Conservation (phyloP, 306 rosid genomes). For the Rosa chinensis region DNA sequence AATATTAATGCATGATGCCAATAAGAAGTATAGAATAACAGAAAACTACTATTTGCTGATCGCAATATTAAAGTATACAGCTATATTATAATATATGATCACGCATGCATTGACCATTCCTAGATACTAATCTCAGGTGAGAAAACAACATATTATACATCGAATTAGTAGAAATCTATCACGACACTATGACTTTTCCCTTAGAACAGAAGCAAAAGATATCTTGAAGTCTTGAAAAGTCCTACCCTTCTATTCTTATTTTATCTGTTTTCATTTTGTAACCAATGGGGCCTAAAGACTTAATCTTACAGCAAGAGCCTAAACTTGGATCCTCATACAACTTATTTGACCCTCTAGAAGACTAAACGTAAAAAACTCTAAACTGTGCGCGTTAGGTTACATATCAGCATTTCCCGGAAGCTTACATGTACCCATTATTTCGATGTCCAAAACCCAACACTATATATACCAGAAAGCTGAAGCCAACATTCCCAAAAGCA, state of each 20-base stretch:
- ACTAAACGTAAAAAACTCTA: neutral
- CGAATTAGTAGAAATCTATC: neutral
- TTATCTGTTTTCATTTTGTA: neutral
- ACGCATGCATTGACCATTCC: neutral
- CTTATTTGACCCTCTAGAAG: neutral
- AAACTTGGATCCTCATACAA: neutral
- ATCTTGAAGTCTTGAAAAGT: neutral
- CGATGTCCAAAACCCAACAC: neutral
- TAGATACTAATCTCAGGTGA: neutral
- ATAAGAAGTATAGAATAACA: neutral
- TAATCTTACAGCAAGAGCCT: neutral
- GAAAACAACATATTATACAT: neutral
- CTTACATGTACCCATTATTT: neutral
- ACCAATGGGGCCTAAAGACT: neutral
- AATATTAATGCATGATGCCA: neutral
- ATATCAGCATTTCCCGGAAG: constrained; percentile 4
- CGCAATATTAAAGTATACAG: neutral
- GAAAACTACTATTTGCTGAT: neutral
- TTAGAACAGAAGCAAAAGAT: neutral
- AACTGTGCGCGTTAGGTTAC: neutral
- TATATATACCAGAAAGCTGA: neutral
- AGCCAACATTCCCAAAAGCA: neutral
- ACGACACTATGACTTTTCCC: neutral
- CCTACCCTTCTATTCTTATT: neutral
- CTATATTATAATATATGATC: neutral